Base-by-base conservation (phyloP, 31 red algal genomes). In the Bonnemaisonia californica region DNA sequence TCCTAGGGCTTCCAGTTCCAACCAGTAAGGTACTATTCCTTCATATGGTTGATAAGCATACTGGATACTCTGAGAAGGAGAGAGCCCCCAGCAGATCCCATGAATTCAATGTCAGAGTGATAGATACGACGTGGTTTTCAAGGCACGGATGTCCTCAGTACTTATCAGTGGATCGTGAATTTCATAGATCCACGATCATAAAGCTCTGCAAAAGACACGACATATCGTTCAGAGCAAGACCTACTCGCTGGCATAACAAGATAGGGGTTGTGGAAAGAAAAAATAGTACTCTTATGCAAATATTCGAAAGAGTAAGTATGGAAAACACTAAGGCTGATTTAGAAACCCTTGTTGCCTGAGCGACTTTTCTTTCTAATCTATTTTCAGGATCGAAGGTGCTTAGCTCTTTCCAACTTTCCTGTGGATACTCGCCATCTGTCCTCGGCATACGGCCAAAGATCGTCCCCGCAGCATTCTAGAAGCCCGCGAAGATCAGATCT, bases 221-320 rank as follows among this genome's bases (percentile, higher is more conserved):
- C 7, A 83, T 83, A 7, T 2, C 19, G 2, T 60, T 56, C 26
- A 35, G 54, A 3, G 45, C 63, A 3, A 13, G 66, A 70, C 79
- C 79, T 3, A 54, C 37, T 3, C 27, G 79, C 8, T 16, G 79
- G 4, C 62, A 83, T 40, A 71, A 83, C 33, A 83, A 83, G 48
- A 83, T 54, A 19, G 79, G 35, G n/a, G 71, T 83, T 36, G 63
- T 83, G 1, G 79, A 83, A 31, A 54, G 47, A 34, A 83, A 83
- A 27, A 70, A 83, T 41, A 48, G 27, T 2, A 71, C 65, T n/a
- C 3, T 83, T 2, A 83, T 71, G 34, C 3, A 4, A 27, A 67
- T 81, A 3, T 29, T 81, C 2, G 59, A 18, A n/a, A 65, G 34
- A 13, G 19, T 81, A 31, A 21, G 45, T 19, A 9, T 24, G 2